Conservation (phyloP, 2,329 filamentous ascomycete species). For the Didymella glomerata region DNA sequence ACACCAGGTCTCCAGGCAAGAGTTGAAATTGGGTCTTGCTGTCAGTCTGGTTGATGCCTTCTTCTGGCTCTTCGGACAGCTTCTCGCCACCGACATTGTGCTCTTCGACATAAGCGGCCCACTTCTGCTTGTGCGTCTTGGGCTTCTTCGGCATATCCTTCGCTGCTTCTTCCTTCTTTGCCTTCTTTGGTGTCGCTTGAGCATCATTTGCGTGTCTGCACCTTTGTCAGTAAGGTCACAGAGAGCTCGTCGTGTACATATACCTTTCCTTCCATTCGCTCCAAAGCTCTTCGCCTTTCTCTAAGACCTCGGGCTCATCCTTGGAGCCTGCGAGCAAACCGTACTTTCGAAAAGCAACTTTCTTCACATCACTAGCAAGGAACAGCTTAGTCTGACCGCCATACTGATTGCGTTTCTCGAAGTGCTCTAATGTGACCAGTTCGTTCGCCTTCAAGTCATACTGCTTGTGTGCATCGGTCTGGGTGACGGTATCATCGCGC, state of each 20-base stretch:
- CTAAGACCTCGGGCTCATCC: not conserved
- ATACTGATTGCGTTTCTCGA: conserved; percentile 7
- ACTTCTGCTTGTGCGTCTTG: conserved; percentile 25
- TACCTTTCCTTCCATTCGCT: conserved; percentile 1
- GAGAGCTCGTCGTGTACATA: not conserved
- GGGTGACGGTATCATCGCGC: conserved; percentile 8
- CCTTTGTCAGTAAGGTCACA: not conserved
- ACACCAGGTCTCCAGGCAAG: conserved; percentile 19
- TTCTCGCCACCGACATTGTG: conserved; percentile 13
- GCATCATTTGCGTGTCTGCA: not conserved
- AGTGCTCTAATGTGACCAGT: conserved; percentile 2
- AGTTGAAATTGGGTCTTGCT: conserved; percentile 21
- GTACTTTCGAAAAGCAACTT: conserved; percentile 7
- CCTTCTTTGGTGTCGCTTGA: not conserved
- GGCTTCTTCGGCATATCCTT: not conserved
- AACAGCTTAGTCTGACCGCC: conserved; percentile 10
- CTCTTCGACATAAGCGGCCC: conserved; percentile 18
- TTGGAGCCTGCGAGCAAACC: conserved; percentile 2
- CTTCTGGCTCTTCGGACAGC: conserved; percentile 21
- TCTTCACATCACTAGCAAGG: not conserved
- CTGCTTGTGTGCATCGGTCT: conserved; percentile 9
- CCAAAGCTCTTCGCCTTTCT: conserved; percentile 7
- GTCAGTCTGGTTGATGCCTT: conserved; percentile 25
- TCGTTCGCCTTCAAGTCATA: conserved; percentile 7
- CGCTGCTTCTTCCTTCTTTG: not conserved